Percentiles rank a stretch among this genome's conserved stretches.
phyloP scores from a whole-genome alignment of 2,329 filamentous ascomycete genomes.

The Cryoendolithus antarcticus region DNA sequence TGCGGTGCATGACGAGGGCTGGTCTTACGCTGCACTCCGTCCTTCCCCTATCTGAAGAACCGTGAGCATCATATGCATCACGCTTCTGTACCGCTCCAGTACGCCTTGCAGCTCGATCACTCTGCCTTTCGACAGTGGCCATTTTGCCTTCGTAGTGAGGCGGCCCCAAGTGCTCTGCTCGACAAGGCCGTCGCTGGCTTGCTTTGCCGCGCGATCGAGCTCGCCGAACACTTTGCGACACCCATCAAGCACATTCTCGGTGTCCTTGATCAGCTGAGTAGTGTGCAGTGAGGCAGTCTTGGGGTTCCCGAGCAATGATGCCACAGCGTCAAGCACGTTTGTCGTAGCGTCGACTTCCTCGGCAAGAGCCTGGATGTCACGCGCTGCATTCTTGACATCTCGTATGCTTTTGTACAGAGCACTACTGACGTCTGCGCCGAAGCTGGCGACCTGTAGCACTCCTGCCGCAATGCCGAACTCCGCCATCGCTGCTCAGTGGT shows the following conservation, averaged over 20 bases:
- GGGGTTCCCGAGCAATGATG: background rate
- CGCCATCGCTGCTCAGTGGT: conserved; percentile 1
- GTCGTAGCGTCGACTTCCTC: background rate
- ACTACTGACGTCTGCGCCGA: conserved; percentile 1
- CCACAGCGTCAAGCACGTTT: background rate
- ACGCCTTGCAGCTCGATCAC: background rate
- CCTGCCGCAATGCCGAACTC: conserved; percentile 2
- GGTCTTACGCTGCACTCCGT: conserved; percentile 2
- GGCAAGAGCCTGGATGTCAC: background rate
- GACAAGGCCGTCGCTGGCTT: background rate
- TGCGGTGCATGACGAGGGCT: no score
- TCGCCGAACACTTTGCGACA: conserved; percentile 2
- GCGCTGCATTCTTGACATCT: background rate
- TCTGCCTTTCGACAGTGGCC: background rate
- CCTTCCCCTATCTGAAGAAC: conserved; percentile 3
- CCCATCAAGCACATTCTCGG: background rate
- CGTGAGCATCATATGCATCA: conserved; percentile 4
- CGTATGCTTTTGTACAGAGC: conserved; percentile 1
- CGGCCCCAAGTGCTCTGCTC: background rate
- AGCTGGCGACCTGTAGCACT: conserved; percentile 1
- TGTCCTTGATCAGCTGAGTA: conserved; percentile 2
- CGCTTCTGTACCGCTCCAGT: background rate
- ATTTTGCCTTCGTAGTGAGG: background rate
- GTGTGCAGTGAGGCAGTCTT: conserved; percentile 1
- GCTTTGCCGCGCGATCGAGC: conserved; percentile 1